Percentiles rank a stretch among this genome's conserved stretches.
These are phyloP conservation scores for Aegilops longissima DNA, from an alignment of 176 grass and related monocot genomes.

Conservation along the genomic window DNA sequence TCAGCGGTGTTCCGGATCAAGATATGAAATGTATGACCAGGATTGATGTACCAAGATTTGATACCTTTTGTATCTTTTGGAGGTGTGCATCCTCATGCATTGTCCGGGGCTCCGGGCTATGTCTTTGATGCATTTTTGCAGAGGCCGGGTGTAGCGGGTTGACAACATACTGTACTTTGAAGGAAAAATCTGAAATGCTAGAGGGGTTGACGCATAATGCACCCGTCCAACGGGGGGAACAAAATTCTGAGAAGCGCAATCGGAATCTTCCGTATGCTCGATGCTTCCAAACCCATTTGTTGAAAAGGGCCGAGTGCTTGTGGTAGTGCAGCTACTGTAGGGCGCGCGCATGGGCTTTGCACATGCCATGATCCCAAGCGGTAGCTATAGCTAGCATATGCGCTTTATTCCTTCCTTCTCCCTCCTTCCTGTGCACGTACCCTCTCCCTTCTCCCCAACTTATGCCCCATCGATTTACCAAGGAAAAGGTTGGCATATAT, in stretches of 20 bases:
- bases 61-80: too few relatives aligned
- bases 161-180: too few relatives aligned
- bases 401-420: background rate
- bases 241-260: background rate
- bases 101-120: too few relatives aligned
- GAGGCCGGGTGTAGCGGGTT: too few relatives aligned
- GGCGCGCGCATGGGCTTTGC: background rate
- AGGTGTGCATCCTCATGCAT: too few relatives aligned
- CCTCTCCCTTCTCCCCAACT: too few relatives aligned
- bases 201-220: too few relatives aligned
- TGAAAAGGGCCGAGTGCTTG: background rate
- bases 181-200: background rate
- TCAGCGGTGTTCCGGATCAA: background rate
- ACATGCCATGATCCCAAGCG: background rate
- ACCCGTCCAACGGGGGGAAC: too few relatives aligned
- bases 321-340: background rate
- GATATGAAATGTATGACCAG: background rate
- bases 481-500: too few relatives aligned
- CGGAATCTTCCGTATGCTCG: constrained; percentile 9
- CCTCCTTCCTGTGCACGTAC: background rate
- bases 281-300: constrained; percentile 1
- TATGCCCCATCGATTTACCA: too few relatives aligned
- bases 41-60: too few relatives aligned
- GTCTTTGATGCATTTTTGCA: too few relatives aligned
- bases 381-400: background rate